These are phyloP conservation scores for Puccinia polysora DNA, from an alignment of 1,284 basidiomycete genomes.

Conservation along the genomic window DNA sequence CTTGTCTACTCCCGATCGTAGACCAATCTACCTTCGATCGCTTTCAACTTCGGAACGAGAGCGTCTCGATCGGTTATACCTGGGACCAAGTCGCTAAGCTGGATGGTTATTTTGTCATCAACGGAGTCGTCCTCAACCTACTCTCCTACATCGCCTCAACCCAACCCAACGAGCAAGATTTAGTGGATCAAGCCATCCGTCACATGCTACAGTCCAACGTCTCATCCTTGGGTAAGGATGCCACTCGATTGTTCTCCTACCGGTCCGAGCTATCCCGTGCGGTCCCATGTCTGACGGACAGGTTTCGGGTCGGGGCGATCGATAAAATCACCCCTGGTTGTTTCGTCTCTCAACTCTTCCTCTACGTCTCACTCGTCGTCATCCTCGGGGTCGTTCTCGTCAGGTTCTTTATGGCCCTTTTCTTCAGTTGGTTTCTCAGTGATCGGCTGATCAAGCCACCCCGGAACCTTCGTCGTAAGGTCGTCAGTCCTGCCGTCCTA, in stretches of 20 bases:
- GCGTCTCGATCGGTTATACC: constrained; percentile 70
- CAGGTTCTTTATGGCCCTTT: constrained; percentile 90
- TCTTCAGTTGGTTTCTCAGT: constrained; percentile 95
- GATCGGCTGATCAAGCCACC: constrained; percentile 70
- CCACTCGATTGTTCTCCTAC: constrained; percentile 76
- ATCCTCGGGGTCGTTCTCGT: constrained; percentile 84
- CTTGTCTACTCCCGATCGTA: constrained; percentile 59
- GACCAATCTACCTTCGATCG: constrained; percentile 49
- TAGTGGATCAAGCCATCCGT: constrained; percentile 77
- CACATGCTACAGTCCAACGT: constrained; percentile 60
- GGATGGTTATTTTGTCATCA: constrained; percentile 74
- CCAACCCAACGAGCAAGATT: constrained; percentile 65
- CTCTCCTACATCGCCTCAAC: constrained; percentile 76
- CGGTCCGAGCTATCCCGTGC: constrained; percentile 64
- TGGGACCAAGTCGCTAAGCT: constrained; percentile 74
- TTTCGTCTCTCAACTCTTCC: constrained; percentile 80
- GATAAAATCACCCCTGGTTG: constrained; percentile 96
- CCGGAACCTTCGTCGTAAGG: constrained; percentile 66
- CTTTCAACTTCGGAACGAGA: constrained; percentile 65
- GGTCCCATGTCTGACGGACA: constrained; percentile 71
- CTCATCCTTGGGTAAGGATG: constrained; percentile 69
- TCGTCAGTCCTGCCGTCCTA: constrained; percentile 86
- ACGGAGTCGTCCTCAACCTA: constrained; percentile 91
- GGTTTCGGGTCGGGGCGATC: constrained; percentile 88
- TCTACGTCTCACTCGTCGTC: constrained; percentile 85